Evolutionary conservation across 768 basidiomycete species (phyloP).

Genomic region (Boletus speciosus): DNA sequence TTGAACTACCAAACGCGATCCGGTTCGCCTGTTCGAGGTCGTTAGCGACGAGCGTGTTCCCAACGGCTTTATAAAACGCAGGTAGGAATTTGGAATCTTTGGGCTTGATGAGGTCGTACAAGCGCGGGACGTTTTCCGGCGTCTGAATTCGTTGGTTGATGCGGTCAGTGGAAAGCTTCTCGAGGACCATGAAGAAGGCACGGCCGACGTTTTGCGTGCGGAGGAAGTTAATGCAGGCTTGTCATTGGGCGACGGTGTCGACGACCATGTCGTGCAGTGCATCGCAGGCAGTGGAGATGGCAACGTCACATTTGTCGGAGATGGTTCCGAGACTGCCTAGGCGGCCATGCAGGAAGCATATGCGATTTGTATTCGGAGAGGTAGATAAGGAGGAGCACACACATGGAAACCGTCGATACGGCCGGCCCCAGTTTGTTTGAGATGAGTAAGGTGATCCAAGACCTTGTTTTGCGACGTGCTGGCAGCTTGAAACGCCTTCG

Average conservation of each 20-base stretch:
- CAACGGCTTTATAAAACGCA: slow-evolving; percentile 85
- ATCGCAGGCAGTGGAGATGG: slow-evolving; percentile 87
- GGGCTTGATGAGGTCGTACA: slow-evolving; percentile 95
- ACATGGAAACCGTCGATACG: slow-evolving; percentile 93
- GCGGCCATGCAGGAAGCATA: slow-evolving; percentile 60
- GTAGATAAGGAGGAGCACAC: slow-evolving; percentile 27
- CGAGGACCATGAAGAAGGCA: slow-evolving; percentile 89
- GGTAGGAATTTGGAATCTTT: slow-evolving; percentile 79
- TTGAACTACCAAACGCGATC: slow-evolving; percentile 72
- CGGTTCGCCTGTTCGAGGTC: slow-evolving; percentile 92
- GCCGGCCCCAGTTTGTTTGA: slow-evolving; percentile 60
- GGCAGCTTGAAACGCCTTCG: slow-evolving; percentile 80
- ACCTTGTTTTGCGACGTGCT: slow-evolving; percentile 84
- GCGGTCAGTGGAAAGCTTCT: slow-evolving; percentile 60
- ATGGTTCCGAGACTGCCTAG: slow-evolving; percentile 93
- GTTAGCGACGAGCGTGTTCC: slow-evolving; percentile 87
- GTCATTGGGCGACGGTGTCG: slow-evolving; percentile 86
- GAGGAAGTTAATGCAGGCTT: slow-evolving; percentile 88
- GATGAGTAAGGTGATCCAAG: slow-evolving; percentile 72
- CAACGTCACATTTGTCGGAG: slow-evolving; percentile 93
- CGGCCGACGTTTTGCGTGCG: slow-evolving; percentile 88
- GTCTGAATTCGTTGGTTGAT: slow-evolving; percentile 53
- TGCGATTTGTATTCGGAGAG: neutral
- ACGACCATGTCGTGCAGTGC: slow-evolving; percentile 87
- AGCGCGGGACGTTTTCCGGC: slow-evolving; percentile 85